Evolutionary conservation across 768 basidiomycete species (phyloP).

Genomic region (Naganishia vishniacii): DNA sequence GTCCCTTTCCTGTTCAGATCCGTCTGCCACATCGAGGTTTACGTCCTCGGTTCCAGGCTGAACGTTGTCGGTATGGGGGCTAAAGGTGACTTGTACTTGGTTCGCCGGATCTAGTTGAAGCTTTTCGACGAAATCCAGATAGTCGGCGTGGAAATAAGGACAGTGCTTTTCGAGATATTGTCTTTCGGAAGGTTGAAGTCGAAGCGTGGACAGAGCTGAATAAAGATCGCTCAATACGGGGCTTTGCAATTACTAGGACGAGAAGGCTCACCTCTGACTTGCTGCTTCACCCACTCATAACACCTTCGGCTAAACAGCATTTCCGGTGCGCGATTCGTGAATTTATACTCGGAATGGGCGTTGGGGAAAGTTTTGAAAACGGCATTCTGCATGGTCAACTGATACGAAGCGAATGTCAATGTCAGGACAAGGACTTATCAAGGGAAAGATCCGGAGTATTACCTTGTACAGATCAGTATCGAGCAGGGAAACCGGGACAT

Average conservation of each 20-base stretch:
- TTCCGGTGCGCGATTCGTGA: constrained; percentile 68
- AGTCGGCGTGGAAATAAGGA: constrained; percentile 65
- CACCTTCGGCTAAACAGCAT: constrained; percentile 64
- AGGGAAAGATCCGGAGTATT: constrained; percentile 19
- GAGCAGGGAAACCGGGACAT: constrained; percentile 59
- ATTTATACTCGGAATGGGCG: constrained; percentile 56
- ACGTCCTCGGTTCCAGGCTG: not conserved
- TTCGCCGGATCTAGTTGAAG: constrained; percentile 50
- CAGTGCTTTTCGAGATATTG: constrained; percentile 64
- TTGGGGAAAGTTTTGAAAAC: constrained; percentile 68
- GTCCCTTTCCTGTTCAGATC: not conserved
- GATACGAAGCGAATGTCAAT: not conserved
- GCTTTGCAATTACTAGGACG: not conserved
- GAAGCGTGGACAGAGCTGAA: constrained; percentile 68
- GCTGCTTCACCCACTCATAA: constrained; percentile 58
- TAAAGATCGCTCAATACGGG: not conserved
- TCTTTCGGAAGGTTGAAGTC: constrained; percentile 60
- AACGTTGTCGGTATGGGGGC: constrained; percentile 51
- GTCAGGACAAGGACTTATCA: constrained; percentile 1
- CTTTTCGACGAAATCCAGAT: constrained; percentile 65
- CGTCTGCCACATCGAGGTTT: not conserved
- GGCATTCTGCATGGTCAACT: constrained; percentile 96
- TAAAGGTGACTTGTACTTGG: constrained; percentile 64
- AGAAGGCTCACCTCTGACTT: constrained; percentile 55
- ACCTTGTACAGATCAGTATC: constrained; percentile 97